Evolutionary conservation across 2,329 filamentous ascomycete genomes (phyloP), one percentile per base, ranked within the genome.

Genomic region (Penicillium sp.): DNA sequence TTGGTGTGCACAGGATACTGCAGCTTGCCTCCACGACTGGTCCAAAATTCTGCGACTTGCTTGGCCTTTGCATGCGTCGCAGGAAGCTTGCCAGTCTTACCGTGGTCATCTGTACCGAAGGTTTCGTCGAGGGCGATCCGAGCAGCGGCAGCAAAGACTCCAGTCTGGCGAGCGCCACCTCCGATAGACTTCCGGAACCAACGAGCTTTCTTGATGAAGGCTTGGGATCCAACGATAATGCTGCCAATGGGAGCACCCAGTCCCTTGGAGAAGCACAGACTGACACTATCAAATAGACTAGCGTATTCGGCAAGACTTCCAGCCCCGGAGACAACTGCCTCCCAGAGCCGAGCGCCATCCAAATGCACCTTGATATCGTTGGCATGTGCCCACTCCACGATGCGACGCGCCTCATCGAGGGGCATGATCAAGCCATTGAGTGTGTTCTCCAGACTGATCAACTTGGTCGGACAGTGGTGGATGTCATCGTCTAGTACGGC

Each of bases 391-490:
- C 90, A 97, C 1, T 81, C 80, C 0, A 86, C 82, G 70, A 97
- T 96, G 46, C 84, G 82, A 60, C 81, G 82, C 10, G 87, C 84
- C 74, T 96, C 92, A 1, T 79, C 77, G 0, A 96, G 82, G 0
- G 93, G 93, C 83, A 91, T 89, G 48, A 97, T 82, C 69, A 88
- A 87, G 26, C 93, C 93, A 58, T 87, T 86, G 53, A 96, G 83
- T 1, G 93, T 97, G 73, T 96, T 97, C 73, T 97, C 93, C 52
- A 97, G 81, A 63, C 86, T 88, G 67, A 97, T 91, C 54, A 97
- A 85, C 48, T 86, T 86, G 0, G 93, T 96, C 0, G 93, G 92
- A 70, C 90, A 93, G 35, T 83, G 81, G 73, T 96, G 92, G 22
- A 95, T 84, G 68, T 96, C 86, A 57, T 90, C 72, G 37, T 71